Evolutionary conservation across 2,329 filamentous ascomycete species (phyloP).

Genomic region (Microcyclospora pomicola): DNA sequence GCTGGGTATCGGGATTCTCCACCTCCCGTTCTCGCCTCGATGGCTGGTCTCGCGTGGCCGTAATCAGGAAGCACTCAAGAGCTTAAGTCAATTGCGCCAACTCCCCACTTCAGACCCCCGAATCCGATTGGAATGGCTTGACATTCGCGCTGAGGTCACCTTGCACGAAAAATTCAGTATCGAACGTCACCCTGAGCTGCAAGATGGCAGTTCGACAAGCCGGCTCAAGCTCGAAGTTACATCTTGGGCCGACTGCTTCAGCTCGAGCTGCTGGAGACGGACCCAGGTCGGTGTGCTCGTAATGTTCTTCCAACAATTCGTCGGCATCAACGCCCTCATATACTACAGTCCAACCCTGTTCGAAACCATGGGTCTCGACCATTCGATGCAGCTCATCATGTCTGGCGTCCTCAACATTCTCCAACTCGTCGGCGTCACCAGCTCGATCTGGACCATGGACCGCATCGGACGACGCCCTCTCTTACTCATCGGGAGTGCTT

Average conservation of each 20-base stretch:
- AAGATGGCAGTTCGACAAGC: slow-evolving; percentile 10
- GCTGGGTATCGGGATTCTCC: slow-evolving; percentile 19
- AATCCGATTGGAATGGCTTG: slow-evolving; percentile 39
- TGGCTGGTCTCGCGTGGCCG: slow-evolving; percentile 21
- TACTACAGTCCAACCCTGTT: slow-evolving; percentile 37
- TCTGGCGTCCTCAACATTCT: slow-evolving; percentile 30
- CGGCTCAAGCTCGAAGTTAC: slow-evolving; percentile 32
- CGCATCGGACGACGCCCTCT: slow-evolving; percentile 28
- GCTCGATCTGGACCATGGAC: slow-evolving; percentile 32
- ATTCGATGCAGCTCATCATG: slow-evolving; percentile 27
- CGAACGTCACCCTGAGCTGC: slow-evolving; percentile 24
- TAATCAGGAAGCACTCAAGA: slow-evolving; percentile 18
- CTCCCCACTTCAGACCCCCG: slow-evolving; percentile 36
- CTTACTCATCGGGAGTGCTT: slow-evolving; percentile 29
- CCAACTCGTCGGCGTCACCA: slow-evolving; percentile 28
- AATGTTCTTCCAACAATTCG: slow-evolving; percentile 43
- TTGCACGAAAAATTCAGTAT: slow-evolving; percentile 35
- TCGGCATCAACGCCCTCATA: slow-evolving; percentile 33
- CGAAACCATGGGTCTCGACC: slow-evolving; percentile 24
- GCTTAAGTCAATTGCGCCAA: slow-evolving; percentile 18
- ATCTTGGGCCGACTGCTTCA: slow-evolving; percentile 36
- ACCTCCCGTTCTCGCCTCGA: slow-evolving; percentile 23
- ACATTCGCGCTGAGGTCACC: slow-evolving; percentile 40
- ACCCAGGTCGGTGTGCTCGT: slow-evolving; percentile 39
- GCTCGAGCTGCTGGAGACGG: slow-evolving; percentile 30